Conservation (phyloP, 2,329 filamentous ascomycete genomes). For the Sclerotinia borealis region DNA sequence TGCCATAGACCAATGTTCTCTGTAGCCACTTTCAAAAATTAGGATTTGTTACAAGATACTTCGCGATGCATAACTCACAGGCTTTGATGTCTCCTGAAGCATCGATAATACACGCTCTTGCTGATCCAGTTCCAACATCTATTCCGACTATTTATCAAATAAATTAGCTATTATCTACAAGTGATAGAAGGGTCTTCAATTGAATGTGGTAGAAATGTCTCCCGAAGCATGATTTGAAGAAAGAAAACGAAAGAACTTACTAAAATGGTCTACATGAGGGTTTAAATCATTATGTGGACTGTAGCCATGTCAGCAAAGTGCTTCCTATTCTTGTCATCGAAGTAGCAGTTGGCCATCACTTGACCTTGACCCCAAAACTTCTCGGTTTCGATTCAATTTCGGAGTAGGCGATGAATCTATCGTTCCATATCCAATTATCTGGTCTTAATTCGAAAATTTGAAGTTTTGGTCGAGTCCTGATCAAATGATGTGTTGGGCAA, state of each 20-base stretch:
- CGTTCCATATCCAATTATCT: neutral
- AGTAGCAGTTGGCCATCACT: neutral
- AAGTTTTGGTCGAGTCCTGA: neutral
- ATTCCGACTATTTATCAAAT: slow-evolving; percentile 55
- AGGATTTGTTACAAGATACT: slow-evolving; percentile 11
- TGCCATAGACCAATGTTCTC: slow-evolving; percentile 78
- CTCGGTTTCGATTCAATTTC: neutral
- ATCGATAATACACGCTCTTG: slow-evolving; percentile 93
- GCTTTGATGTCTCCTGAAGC: slow-evolving; percentile 80
- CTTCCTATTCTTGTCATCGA: neutral
- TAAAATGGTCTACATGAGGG: slow-evolving; percentile 49
- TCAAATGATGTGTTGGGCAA: neutral
- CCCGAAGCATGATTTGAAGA: neutral
- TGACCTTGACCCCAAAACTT: neutral
- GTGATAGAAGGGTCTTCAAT: neutral
- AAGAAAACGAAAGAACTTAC: neutral
- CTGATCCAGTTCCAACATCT: slow-evolving; percentile 94
- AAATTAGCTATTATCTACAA: neutral
- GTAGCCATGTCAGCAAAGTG: neutral
- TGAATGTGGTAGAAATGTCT: neutral
- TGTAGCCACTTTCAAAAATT: slow-evolving; percentile 46
- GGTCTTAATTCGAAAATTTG: neutral
- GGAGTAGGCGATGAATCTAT: neutral
- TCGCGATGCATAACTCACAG: slow-evolving; percentile 19
- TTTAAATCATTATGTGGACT: slow-evolving; percentile 33